Conservation (phyloP, 192 early-diverging fungal species). For the Kickxella alabastrina region DNA sequence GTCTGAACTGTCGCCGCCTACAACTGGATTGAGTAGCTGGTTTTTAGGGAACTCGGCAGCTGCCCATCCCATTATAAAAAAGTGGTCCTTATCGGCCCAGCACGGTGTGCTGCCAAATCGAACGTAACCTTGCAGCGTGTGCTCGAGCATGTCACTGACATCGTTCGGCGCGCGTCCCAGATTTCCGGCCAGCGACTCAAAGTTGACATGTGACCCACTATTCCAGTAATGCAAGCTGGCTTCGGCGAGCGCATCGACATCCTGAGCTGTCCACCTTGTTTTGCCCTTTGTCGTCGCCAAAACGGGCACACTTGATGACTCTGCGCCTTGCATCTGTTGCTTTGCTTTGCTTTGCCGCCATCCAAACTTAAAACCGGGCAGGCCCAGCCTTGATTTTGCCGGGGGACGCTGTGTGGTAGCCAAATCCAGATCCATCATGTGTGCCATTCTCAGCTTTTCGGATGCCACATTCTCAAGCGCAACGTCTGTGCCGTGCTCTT, state of each 20-base stretch:
- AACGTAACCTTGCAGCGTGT: conserved; percentile 35
- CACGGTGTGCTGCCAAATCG: conserved; percentile 32
- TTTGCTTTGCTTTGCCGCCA: conserved; percentile 19
- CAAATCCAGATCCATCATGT: conserved; percentile 1
- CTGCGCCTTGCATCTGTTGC: conserved; percentile 4
- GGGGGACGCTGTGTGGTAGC: background rate
- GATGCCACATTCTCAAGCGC: background rate
- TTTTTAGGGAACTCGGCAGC: conserved; percentile 39
- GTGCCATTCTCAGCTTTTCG: background rate
- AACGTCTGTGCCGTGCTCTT: conserved; percentile 3
- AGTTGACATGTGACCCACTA: conserved; percentile 21
- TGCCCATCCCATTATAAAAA: conserved; percentile 29
- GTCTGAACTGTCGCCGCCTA: background rate
- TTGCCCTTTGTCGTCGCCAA: background rate
- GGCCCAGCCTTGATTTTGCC: conserved; percentile 16
- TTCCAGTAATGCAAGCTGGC: conserved; percentile 30
- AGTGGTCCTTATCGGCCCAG: conserved; percentile 28
- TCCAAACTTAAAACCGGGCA: conserved; percentile 20
- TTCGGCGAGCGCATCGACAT: conserved; percentile 23
- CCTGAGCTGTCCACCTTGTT: conserved; percentile 29
- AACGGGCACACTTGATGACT: conserved; percentile 1
- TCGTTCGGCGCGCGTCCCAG: conserved; percentile 19
- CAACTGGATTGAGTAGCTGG: conserved; percentile 15
- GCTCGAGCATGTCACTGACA: conserved; percentile 43
- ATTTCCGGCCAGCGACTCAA: conserved; percentile 12